Percentiles rank a stretch among this genome's conserved stretches.
Evolutionary conservation across 441 rosid genomes (phyloP).

Genomic region (Theobroma grandiflorum): DNA sequence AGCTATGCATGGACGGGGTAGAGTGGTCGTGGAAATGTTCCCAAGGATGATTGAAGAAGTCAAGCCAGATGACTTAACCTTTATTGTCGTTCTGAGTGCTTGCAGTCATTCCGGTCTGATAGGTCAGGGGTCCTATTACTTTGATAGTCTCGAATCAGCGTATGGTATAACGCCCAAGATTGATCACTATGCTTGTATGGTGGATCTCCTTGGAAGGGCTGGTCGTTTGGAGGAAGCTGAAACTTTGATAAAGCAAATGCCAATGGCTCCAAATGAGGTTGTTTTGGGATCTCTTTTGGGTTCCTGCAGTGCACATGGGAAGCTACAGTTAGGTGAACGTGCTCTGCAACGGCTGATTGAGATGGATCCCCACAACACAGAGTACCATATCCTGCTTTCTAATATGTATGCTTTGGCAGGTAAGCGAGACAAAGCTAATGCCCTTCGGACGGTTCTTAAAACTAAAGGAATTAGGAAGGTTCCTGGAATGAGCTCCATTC

Average conservation of each 20-base stretch:
- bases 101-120: constrained; percentile 87
- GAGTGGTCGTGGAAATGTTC: constrained; percentile 57
- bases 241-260: constrained; percentile 62
- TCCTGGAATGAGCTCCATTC: constrained; percentile 83
- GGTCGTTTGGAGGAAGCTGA: constrained; percentile 81
- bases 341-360: constrained; percentile 53
- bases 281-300: constrained; percentile 86
- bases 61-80: constrained; percentile 75
- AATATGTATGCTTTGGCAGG: constrained; percentile 76
- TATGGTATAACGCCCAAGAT: constrained; percentile 63
- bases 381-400: constrained; percentile 64
- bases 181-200: constrained; percentile 91
- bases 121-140: constrained; percentile 61
- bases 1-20: constrained; percentile 80
- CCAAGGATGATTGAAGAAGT: constrained; percentile 67
- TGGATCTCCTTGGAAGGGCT: constrained; percentile 87
- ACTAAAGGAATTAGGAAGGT: constrained; percentile 60
- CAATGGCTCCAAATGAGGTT: constrained; percentile 79
- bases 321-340: constrained; percentile 61
- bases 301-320: constrained; percentile 69
- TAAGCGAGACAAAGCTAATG: constrained; percentile 55
- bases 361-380: constrained; percentile 66
- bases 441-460: constrained; percentile 57
- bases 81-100: constrained; percentile 71
- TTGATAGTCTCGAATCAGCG: constrained; percentile 45